phyloP scores from a whole-genome alignment of 2,329 filamentous ascomycete species.

The Xylaria polymorpha region DNA sequence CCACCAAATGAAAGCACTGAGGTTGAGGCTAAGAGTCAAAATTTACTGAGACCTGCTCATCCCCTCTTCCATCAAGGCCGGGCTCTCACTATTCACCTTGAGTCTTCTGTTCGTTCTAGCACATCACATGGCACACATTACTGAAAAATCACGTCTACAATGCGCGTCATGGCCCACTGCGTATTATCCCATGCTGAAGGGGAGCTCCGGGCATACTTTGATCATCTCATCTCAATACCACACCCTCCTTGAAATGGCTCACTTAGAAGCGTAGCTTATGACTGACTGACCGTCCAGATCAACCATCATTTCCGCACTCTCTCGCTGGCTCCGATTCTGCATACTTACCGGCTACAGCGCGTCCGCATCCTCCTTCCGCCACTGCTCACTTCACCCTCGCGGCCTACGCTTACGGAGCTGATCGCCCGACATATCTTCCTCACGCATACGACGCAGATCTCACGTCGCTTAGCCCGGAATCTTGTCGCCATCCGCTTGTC shows the following conservation, averaged over 20 bases:
- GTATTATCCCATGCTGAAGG: background rate
- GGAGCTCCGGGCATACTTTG: background rate
- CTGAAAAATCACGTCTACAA: background rate
- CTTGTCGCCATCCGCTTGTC: constrained; percentile 74
- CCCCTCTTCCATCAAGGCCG: constrained; percentile 19
- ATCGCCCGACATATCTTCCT: constrained; percentile 74
- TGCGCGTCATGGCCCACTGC: constrained; percentile 5
- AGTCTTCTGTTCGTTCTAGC: constrained; percentile 23
- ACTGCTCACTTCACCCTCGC: constrained; percentile 66
- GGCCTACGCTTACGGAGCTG: constrained; percentile 71
- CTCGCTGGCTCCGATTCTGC: constrained; percentile 73
- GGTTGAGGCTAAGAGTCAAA: background rate
- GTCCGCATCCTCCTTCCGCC: constrained; percentile 66
- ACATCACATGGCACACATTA: background rate
- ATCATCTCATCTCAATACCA: constrained; percentile 1
- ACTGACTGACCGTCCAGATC: constrained; percentile 56
- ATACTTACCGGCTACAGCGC: constrained; percentile 69
- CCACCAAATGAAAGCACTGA: constrained; percentile 7
- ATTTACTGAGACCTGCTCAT: constrained; percentile 28
- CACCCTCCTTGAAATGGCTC: background rate
- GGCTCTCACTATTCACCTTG: constrained; percentile 12
- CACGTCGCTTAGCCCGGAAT: constrained; percentile 70
- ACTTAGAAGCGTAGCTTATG: constrained; percentile 3
- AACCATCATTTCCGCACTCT: constrained; percentile 71
- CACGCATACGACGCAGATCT: constrained; percentile 72